phyloP scores from a whole-genome alignment of 371 early-diverging fungal species.

The Sporodiniella umbellata region DNA sequence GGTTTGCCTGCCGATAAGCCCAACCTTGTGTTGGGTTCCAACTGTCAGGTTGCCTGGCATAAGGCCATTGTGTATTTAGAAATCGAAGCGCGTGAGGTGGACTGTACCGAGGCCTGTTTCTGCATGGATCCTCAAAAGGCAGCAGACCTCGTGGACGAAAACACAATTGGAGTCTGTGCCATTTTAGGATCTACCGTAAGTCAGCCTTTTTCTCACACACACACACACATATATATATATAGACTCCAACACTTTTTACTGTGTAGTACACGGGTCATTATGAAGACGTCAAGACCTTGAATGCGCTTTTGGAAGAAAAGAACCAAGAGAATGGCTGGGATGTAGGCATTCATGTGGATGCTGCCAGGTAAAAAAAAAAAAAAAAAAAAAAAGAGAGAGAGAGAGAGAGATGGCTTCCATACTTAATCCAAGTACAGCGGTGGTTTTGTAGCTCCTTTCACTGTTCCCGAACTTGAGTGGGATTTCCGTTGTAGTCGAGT shows the following conservation, averaged over 20 bases:
- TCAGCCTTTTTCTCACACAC: too few relatives aligned
- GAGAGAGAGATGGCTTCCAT: not conserved
- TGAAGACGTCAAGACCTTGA: slow-evolving; percentile 65
- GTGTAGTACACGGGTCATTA: slow-evolving; percentile 75
- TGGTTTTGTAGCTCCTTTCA: slow-evolving; percentile 80
- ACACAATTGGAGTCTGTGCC: slow-evolving; percentile 72
- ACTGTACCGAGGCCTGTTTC: slow-evolving; percentile 45
- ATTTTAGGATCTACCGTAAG: slow-evolving; percentile 70
- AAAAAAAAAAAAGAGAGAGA: too few relatives aligned
- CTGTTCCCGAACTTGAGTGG: slow-evolving; percentile 66
- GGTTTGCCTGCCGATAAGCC: slow-evolving; percentile 63
- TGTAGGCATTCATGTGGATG: slow-evolving; percentile 78
- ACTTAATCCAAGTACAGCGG: slow-evolving; percentile 57
- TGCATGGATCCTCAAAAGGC: slow-evolving; percentile 61
- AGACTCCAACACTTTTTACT: not conserved
- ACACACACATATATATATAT: too few relatives aligned
- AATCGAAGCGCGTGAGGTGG: slow-evolving; percentile 60
- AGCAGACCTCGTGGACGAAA: slow-evolving; percentile 63
- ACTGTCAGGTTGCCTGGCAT: slow-evolving; percentile 63
- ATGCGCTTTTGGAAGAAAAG: slow-evolving; percentile 55
- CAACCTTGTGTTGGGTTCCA: slow-evolving; percentile 69
- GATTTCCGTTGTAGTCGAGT: slow-evolving; percentile 61
- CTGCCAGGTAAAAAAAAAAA: slow-evolving; percentile 47
- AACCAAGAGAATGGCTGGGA: slow-evolving; percentile 52
- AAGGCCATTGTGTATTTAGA: slow-evolving; percentile 62